Percentiles rank a stretch among this genome's conserved stretches.
Evolutionary conservation across 2,329 filamentous ascomycete genomes (phyloP).

Genomic region (Venturia effusa): DNA sequence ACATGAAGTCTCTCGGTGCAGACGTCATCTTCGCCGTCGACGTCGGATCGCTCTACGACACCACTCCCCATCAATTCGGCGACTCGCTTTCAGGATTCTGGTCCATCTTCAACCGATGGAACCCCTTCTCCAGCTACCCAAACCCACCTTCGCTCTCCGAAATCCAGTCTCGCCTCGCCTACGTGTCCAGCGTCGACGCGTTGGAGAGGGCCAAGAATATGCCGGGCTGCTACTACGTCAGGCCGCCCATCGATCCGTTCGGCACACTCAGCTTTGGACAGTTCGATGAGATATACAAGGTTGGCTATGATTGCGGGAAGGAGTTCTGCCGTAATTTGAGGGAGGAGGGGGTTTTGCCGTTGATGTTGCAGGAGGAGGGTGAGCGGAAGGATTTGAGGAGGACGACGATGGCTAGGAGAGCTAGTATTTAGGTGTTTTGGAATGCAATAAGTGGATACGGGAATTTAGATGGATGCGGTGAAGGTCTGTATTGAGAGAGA

Average conservation of each 20-base stretch:
- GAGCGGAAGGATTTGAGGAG: slow-evolving; percentile 36
- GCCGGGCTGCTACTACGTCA: slow-evolving; percentile 89
- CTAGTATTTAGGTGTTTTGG: slow-evolving; percentile 28
- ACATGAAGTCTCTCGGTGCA: slow-evolving; percentile 91
- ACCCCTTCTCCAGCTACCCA: slow-evolving; percentile 76
- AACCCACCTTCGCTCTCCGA: slow-evolving; percentile 93
- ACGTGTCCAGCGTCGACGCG: slow-evolving; percentile 89
- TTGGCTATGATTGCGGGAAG: slow-evolving; percentile 79
- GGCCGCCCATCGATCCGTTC: slow-evolving; percentile 85
- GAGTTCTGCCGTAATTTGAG: slow-evolving; percentile 67
- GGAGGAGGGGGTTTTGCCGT: slow-evolving; percentile 63
- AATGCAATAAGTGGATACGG: neutral
- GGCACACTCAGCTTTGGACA: slow-evolving; percentile 94
- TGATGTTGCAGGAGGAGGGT: slow-evolving; percentile 37
- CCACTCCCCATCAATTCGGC: slow-evolving; percentile 83
- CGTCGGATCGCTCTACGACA: slow-evolving; percentile 84
- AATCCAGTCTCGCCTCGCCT: slow-evolving; percentile 89
- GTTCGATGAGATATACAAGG: slow-evolving; percentile 90
- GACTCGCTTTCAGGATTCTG: slow-evolving; percentile 92
- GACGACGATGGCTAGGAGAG: slow-evolving; percentile 41
- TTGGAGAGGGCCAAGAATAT: slow-evolving; percentile 86
- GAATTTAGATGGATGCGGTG: no score
- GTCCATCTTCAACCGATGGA: slow-evolving; percentile 94
- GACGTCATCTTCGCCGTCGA: slow-evolving; percentile 94
- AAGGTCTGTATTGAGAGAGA: no score